These are phyloP conservation scores for Sphagnurus paluster DNA, from an alignment of 1,284 basidiomycete genomes.

Conservation along the genomic window DNA sequence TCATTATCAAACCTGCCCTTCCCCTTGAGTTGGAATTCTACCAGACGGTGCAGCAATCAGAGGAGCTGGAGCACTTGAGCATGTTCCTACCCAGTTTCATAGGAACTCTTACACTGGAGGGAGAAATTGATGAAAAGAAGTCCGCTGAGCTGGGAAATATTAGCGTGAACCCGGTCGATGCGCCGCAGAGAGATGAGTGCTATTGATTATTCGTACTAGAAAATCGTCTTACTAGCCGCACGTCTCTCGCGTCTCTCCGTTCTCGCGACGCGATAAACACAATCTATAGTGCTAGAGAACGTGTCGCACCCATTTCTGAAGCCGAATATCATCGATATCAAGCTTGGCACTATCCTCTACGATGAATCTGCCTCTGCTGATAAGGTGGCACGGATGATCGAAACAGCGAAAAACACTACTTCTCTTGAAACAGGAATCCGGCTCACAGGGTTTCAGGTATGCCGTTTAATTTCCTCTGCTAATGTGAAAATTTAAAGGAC, in stretches of 20 bases:
- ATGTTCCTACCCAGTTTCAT: slow-evolving; percentile 72
- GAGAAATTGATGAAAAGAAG: slow-evolving; percentile 36
- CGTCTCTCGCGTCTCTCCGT: too few species aligned
- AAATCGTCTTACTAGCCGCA: too few species aligned
- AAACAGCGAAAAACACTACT: slow-evolving; percentile 72
- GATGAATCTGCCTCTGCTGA: slow-evolving; percentile 68
- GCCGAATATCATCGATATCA: slow-evolving; percentile 89
- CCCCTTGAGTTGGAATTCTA: slow-evolving; percentile 83
- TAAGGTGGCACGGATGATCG: slow-evolving; percentile 80
- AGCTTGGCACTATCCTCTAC: slow-evolving; percentile 86
- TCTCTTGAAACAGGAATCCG: slow-evolving; percentile 75
- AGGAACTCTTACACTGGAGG: slow-evolving; percentile 68
- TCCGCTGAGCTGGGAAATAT: too few species aligned
- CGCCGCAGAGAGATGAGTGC: too few species aligned
- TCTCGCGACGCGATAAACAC: too few species aligned
- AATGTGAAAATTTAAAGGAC: neutral
- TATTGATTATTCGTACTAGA: too few species aligned
- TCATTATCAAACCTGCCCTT: slow-evolving; percentile 84
- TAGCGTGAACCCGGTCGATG: too few species aligned
- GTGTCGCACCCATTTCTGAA: slow-evolving; percentile 69
- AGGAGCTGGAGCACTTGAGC: slow-evolving; percentile 43
- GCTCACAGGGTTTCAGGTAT: slow-evolving; percentile 88
- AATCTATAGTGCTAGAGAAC: slow-evolving; percentile 87
- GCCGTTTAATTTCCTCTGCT: slow-evolving; percentile 20
- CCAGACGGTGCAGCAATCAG: slow-evolving; percentile 49